phyloP scores from a whole-genome alignment of 495 filamentous ascomycete genomes.

The Xylaria longipes region DNA sequence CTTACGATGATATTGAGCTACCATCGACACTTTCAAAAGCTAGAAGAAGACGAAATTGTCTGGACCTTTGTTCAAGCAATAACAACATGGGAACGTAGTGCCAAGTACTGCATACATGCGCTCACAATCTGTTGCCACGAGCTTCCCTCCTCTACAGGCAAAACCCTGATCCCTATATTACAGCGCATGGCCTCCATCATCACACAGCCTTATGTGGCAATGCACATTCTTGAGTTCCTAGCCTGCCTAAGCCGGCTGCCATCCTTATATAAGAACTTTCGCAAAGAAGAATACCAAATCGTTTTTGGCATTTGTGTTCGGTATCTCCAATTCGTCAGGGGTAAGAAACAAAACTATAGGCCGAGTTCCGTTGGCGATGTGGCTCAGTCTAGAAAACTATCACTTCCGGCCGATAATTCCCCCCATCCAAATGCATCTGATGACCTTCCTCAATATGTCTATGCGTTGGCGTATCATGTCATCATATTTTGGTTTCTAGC shows the following conservation, averaged over 20 bases:
- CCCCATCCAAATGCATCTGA: conserved; percentile 52
- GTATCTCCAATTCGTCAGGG: conserved; percentile 75
- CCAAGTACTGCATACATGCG: conserved; percentile 91
- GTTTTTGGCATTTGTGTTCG: conserved; percentile 95
- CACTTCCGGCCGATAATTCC: conserved; percentile 32
- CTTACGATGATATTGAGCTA: conserved; percentile 88
- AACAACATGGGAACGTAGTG: conserved; percentile 81
- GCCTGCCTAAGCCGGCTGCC: conserved; percentile 84
- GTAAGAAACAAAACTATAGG: conserved; percentile 53
- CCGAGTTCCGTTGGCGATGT: conserved; percentile 38
- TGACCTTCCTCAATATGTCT: conserved; percentile 88
- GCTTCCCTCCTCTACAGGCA: conserved; percentile 80
- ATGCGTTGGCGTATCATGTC: conserved; percentile 90
- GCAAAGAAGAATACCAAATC: conserved; percentile 85
- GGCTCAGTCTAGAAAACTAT: conserved; percentile 23
- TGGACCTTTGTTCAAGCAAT: conserved; percentile 82
- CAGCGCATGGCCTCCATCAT: conserved; percentile 95
- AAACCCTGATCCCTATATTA: conserved; percentile 79
- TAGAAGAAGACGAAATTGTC: conserved; percentile 87
- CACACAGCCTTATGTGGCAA: conserved; percentile 85
- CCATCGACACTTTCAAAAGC: conserved; percentile 80
- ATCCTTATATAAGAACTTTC: conserved; percentile 83
- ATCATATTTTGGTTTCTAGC: conserved; percentile 97
- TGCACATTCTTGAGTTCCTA: conserved; percentile 94
- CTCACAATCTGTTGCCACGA: conserved; percentile 94